phyloP scores from a whole-genome alignment of 305 asterid species.

The Fraxinus albicans region DNA sequence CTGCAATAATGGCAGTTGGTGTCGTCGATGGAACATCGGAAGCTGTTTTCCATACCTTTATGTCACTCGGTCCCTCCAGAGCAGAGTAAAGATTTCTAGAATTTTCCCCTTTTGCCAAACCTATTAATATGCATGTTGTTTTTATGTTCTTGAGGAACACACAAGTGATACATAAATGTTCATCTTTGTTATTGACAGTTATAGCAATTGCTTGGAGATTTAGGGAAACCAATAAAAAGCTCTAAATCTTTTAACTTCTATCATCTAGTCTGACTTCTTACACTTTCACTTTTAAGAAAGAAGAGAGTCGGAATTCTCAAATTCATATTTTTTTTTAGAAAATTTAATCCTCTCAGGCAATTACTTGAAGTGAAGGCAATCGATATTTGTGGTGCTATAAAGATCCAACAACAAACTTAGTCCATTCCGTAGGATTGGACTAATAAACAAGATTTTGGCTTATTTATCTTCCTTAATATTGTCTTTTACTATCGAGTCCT shows the following conservation, averaged over 20 bases:
- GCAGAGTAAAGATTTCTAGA: constrained; percentile 62
- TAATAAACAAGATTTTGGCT: neutral
- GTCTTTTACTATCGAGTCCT: neutral
- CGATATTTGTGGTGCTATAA: neutral
- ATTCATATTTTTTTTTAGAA: neutral
- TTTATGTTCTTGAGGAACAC: neutral
- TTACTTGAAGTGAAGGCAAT: neutral
- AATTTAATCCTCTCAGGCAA: neutral
- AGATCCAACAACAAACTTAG: neutral
- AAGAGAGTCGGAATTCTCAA: neutral
- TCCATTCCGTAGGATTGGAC: neutral
- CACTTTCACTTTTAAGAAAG: neutral
- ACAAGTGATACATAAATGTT: neutral
- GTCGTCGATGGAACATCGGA: constrained; percentile 70
- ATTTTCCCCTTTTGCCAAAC: constrained; percentile 1
- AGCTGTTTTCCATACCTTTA: constrained; percentile 68
- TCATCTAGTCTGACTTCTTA: neutral
- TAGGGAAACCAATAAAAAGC: neutral
- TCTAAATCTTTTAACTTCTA: neutral
- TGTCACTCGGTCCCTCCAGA: constrained; percentile 84
- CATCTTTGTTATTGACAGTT: neutral
- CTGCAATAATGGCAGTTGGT: constrained; percentile 94
- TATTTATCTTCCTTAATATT: neutral
- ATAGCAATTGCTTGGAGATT: neutral
- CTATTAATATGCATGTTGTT: neutral